Conservation (phyloP, 2,329 filamentous ascomycete genomes). For the Epicoccum sorghinum region DNA sequence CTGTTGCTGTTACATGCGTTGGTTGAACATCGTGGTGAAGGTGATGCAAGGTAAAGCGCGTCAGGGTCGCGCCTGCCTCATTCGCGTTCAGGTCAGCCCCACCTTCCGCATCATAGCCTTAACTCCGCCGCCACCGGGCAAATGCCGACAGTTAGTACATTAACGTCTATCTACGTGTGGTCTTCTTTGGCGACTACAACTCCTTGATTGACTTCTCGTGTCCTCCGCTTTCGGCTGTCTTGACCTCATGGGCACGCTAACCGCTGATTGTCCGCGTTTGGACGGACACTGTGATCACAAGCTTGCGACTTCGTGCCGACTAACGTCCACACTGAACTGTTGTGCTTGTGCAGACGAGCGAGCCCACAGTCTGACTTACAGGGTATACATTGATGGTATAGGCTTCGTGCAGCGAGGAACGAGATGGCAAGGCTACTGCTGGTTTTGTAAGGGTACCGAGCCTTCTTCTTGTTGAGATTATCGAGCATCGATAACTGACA, state of each 20-base stretch:
- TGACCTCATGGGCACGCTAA: slow-evolving; percentile 48
- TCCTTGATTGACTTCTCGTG: neutral
- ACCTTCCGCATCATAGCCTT: slow-evolving; percentile 7
- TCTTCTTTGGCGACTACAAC: neutral
- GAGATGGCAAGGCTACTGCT: slow-evolving; percentile 59
- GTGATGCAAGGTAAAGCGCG: neutral
- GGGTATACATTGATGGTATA: slow-evolving; percentile 58
- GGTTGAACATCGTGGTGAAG: no score
- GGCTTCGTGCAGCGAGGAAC: slow-evolving; percentile 56
- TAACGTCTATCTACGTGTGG: neutral
- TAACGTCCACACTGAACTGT: slow-evolving; percentile 49
- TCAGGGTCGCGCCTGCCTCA: slow-evolving; percentile 1
- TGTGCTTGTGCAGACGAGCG: slow-evolving; percentile 51
- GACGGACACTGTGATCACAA: slow-evolving; percentile 50
- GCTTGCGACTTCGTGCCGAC: slow-evolving; percentile 49
- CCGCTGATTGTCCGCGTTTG: slow-evolving; percentile 44
- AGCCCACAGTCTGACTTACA: slow-evolving; percentile 52
- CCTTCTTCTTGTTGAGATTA: neutral
- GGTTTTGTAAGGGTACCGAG: slow-evolving; percentile 55
- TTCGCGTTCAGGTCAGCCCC: slow-evolving; percentile 9
- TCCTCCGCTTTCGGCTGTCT: neutral
- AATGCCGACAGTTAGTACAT: neutral
- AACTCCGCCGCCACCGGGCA: slow-evolving; percentile 8
- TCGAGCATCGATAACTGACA: slow-evolving; percentile 10
- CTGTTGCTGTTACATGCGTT: no score